Percentiles rank a stretch among this genome's conserved stretches.
Evolutionary conservation across 192 early-diverging fungal species (phyloP).

Genomic region (Jimgerdemannia lactiflua): DNA sequence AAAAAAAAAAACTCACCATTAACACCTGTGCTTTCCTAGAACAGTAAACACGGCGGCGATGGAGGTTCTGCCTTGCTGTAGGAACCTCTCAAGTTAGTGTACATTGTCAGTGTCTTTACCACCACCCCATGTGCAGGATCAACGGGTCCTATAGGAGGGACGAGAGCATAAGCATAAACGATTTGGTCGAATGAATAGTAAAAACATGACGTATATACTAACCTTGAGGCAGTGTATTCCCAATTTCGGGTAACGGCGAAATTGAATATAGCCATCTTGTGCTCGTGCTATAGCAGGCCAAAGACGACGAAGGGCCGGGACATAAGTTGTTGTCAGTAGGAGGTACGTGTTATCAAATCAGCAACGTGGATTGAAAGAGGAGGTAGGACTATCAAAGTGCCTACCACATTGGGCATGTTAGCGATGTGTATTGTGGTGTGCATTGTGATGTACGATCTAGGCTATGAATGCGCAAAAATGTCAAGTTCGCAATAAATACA

Average conservation of each 20-base stretch:
- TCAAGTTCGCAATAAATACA: too few species aligned
- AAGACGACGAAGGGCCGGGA: constrained; percentile 53
- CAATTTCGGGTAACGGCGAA: constrained; percentile 69
- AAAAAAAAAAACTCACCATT: constrained; percentile 45
- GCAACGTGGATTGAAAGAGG: too few species aligned
- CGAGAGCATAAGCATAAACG: neutral
- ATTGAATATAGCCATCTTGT: constrained; percentile 91
- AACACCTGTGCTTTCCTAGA: constrained; percentile 57
- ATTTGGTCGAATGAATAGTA: neutral
- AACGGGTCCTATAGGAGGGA: constrained; percentile 80
- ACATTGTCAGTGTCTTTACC: constrained; percentile 85
- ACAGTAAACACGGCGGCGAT: constrained; percentile 83
- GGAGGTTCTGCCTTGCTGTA: constrained; percentile 65
- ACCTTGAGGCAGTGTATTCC: constrained; percentile 80
- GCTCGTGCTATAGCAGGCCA: constrained; percentile 74
- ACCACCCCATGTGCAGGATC: constrained; percentile 80
- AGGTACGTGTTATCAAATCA: too few species aligned
- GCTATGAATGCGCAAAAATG: constrained; percentile 20
- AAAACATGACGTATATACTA: too few species aligned
- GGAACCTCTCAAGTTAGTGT: constrained; percentile 93
- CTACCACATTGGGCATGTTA: constrained; percentile 60
- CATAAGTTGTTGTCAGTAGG: constrained; percentile 39
- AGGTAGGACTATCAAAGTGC: too few species aligned
- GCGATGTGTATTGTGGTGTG: constrained; percentile 73
- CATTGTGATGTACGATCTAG: too few species aligned